These are phyloP conservation scores for Fusarium fujikuroi DNA, from an alignment of 2,329 filamentous ascomycete species.

Conservation along the genomic window DNA sequence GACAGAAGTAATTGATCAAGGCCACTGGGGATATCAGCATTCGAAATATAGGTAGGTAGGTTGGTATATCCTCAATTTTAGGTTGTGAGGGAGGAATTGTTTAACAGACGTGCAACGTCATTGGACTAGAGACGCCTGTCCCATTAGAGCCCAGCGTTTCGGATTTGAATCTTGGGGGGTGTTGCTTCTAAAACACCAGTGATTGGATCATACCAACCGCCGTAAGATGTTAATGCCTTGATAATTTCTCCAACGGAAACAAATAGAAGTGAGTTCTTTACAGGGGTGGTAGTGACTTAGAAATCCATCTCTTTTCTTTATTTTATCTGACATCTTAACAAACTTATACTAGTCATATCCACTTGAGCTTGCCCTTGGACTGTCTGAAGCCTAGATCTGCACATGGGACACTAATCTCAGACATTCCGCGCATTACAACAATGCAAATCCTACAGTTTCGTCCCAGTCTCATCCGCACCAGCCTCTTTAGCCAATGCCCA, in stretches of 20 bases:
- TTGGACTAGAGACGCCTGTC: conserved; percentile 1
- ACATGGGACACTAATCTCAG: neutral
- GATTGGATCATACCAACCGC: conserved; percentile 31
- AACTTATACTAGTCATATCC: neutral
- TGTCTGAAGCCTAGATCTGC: neutral
- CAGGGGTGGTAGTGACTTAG: neutral
- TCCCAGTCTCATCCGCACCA: conserved; percentile 37
- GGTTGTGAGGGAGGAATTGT: neutral
- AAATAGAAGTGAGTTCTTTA: neutral
- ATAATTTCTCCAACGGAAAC: neutral
- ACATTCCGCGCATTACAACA: neutral
- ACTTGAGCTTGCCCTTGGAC: neutral
- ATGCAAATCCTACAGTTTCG: conserved; percentile 42
- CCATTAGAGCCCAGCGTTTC: conserved; percentile 21
- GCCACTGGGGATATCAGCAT: neutral
- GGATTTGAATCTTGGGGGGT: conserved; percentile 25
- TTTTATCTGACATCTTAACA: neutral
- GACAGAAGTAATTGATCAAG: conserved; percentile 1
- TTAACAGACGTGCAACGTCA: conserved; percentile 34
- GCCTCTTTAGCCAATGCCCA: conserved; percentile 75
- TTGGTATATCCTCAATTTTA: neutral
- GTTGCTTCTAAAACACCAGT: conserved; percentile 24
- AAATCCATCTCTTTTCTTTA: neutral
- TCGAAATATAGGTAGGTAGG: neutral
- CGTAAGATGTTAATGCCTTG: neutral